Conservation (phyloP, 805 yeast species). For the Jamesozyma hellenica region DNA sequence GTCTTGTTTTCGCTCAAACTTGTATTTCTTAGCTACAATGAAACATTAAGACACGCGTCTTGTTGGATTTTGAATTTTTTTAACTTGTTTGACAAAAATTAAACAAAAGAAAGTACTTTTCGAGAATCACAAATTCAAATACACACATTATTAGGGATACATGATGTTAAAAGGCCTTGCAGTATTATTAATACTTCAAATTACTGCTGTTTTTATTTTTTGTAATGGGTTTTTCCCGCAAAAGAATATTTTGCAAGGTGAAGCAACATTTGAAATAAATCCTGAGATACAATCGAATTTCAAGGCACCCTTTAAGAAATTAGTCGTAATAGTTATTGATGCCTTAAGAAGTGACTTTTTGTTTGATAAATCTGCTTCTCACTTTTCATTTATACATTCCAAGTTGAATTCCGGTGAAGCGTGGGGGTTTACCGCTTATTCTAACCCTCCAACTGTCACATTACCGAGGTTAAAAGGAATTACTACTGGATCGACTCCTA, state of each 20-base stretch:
- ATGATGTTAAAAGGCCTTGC: constrained; percentile 1
- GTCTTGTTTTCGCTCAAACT: too few species aligned
- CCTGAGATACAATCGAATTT: constrained; percentile 24
- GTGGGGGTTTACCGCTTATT: constrained; percentile 79
- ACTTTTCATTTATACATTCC: constrained; percentile 57
- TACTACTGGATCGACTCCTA: constrained; percentile 92
- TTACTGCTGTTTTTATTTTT: constrained; percentile 51
- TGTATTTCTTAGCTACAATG: too few species aligned
- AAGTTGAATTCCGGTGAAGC: constrained; percentile 60
- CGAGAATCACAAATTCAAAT: too few species aligned
- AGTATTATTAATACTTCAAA: constrained; percentile 29
- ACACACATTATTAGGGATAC: too few species aligned
- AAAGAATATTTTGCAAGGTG: constrained; percentile 66
- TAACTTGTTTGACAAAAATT: too few species aligned
- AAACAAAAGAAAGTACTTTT: too few species aligned
- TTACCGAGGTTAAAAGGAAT: constrained; percentile 87
- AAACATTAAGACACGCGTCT: too few species aligned
- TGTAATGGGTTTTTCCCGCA: constrained; percentile 85
- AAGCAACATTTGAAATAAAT: constrained; percentile 31
- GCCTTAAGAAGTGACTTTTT: constrained; percentile 87
- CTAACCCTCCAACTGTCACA: constrained; percentile 95
- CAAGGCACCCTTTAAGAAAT: constrained; percentile 42
- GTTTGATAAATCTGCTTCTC: constrained; percentile 48
- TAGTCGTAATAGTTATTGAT: constrained; percentile 81
- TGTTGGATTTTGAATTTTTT: too few species aligned